Evolutionary conservation across 306 rosid species (phyloP).

Genomic region (Purshia tridentata): DNA sequence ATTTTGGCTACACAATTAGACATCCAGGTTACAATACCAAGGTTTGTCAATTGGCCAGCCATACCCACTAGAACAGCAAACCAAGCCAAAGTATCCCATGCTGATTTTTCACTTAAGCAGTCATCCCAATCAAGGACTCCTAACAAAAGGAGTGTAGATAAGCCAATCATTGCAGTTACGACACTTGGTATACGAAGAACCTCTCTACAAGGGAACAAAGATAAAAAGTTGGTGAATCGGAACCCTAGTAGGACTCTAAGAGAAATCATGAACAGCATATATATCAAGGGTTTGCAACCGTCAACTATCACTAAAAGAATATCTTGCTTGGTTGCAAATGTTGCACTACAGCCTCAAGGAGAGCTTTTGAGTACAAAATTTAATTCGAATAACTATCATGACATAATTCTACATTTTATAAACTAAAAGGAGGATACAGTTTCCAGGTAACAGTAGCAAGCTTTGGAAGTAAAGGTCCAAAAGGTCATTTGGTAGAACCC

Average conservation of each 20-base stretch:
- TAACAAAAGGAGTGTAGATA: slow-evolving; percentile 68
- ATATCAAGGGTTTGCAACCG: not conserved
- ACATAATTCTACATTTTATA: not conserved
- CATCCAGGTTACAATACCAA: slow-evolving; percentile 87
- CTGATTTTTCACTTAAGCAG: slow-evolving; percentile 83
- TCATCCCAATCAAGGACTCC: slow-evolving; percentile 96
- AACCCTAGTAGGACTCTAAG: slow-evolving; percentile 10
- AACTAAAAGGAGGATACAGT: not conserved
- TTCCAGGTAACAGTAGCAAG: not conserved
- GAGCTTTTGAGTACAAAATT: not conserved
- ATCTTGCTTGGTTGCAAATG: not conserved
- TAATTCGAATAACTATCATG: not conserved
- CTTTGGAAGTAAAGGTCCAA: not conserved
- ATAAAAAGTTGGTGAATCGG: slow-evolving; percentile 15
- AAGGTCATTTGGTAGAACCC: not conserved
- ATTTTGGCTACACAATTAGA: slow-evolving; percentile 59
- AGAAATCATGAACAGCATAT: not conserved
- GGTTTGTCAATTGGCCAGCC: slow-evolving; percentile 91
- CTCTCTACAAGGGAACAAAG: slow-evolving; percentile 54
- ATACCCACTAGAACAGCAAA: slow-evolving; percentile 89
- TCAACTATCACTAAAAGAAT: not conserved
- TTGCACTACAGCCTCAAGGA: not conserved
- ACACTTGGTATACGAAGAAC: slow-evolving; percentile 69
- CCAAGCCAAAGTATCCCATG: slow-evolving; percentile 99
- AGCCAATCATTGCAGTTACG: slow-evolving; percentile 92